Conservation (phyloP, 306 rosid species). For the Cicer yamashitae region DNA sequence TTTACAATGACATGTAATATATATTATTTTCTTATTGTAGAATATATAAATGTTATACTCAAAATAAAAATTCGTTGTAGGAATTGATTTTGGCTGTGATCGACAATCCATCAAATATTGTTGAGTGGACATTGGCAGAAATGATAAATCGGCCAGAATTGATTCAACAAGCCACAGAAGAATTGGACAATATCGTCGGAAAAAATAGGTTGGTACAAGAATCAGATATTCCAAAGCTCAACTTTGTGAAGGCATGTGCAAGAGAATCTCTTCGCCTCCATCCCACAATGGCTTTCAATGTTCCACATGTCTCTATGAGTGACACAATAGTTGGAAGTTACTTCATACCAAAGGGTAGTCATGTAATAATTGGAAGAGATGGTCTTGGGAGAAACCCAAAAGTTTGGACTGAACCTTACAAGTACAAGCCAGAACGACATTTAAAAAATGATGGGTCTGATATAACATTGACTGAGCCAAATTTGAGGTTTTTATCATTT, state of each 20-base stretch:
- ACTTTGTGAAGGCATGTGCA: conserved; percentile 49
- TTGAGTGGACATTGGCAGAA: conserved; percentile 60
- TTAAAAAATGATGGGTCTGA: background rate
- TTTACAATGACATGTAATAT: too few species aligned
- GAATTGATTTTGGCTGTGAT: conserved; percentile 46
- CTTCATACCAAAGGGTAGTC: conserved; percentile 63
- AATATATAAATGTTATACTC: background rate
- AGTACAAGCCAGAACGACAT: conserved; percentile 52
- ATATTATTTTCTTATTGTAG: too few species aligned
- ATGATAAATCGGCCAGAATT: conserved; percentile 53
- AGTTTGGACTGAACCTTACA: conserved; percentile 48
- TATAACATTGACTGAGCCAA: background rate
- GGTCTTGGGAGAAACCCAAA: conserved; percentile 48
- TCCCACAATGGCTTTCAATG: conserved; percentile 50
- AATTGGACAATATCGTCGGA: conserved; percentile 25
- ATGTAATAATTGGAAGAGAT: conserved; percentile 47
- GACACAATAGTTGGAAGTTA: conserved; percentile 48
- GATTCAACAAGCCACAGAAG: conserved; percentile 43
- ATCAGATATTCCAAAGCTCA: conserved; percentile 50
- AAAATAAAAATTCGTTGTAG: conserved; percentile 32
- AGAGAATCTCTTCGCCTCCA: conserved; percentile 58
- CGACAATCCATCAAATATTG: conserved; percentile 52
- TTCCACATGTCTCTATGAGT: conserved; percentile 49
- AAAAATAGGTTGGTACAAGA: conserved; percentile 53
- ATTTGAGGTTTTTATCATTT: background rate